Percentiles rank a stretch among this genome's conserved stretches.
phyloP scores from a whole-genome alignment of 2,329 filamentous ascomycete genomes.

The Helminthosporium solani region DNA sequence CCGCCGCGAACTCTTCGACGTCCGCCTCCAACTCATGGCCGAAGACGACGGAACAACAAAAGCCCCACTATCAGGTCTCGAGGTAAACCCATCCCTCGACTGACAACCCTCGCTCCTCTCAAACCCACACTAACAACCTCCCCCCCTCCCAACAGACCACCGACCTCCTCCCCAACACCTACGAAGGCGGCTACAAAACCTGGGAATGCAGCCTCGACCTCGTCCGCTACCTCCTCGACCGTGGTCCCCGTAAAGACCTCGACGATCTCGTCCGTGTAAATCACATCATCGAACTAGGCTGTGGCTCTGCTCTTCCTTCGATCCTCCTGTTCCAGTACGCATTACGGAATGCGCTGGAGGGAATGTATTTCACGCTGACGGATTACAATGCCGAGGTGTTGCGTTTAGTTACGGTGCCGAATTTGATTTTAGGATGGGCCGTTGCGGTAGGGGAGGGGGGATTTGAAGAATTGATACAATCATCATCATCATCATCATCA shows the following conservation, averaged over 20 bases:
- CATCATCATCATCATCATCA: neutral
- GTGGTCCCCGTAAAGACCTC: slow-evolving; percentile 51
- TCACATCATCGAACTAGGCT: slow-evolving; percentile 66
- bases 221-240: slow-evolving; percentile 61
- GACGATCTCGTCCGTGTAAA: slow-evolving; percentile 51
- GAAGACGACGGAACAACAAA: slow-evolving; percentile 51
- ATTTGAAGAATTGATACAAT: slow-evolving; percentile 10
- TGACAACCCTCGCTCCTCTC: slow-evolving; percentile 10
- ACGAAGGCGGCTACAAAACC: slow-evolving; percentile 86
- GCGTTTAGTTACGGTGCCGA: slow-evolving; percentile 75
- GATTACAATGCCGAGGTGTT: slow-evolving; percentile 81
- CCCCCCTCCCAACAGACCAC: slow-evolving; percentile 39
- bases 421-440: slow-evolving; percentile 69
- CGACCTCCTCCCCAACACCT: slow-evolving; percentile 78
- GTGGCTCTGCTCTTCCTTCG: slow-evolving; percentile 73
- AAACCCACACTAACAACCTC: slow-evolving; percentile 36
- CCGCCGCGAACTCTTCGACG: slow-evolving; percentile 77
- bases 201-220: slow-evolving; percentile 86
- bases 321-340: slow-evolving; percentile 68
- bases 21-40: slow-evolving; percentile 78
- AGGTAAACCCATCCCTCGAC: slow-evolving; percentile 11
- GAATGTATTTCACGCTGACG: slow-evolving; percentile 64
- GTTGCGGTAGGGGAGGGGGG: slow-evolving; percentile 15
- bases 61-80: slow-evolving; percentile 32
- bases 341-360: slow-evolving; percentile 47